Conservation (phyloP, 1,284 basidiomycete species). For the Trametes versicolor region DNA sequence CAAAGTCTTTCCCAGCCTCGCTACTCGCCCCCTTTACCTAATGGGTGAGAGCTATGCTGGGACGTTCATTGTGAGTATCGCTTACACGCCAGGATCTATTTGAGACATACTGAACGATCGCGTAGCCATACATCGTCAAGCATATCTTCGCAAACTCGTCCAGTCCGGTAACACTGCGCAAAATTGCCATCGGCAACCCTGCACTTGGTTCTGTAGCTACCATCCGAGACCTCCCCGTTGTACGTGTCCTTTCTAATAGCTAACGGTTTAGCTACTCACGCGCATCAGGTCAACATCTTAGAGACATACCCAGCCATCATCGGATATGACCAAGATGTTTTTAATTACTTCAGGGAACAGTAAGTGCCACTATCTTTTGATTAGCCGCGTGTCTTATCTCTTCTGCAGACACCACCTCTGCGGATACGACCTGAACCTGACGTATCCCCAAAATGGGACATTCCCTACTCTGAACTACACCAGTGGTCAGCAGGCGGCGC, state of each 20-base stretch:
- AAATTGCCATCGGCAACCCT: conserved; percentile 74
- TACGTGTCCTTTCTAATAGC: conserved; percentile 35
- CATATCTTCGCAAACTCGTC: conserved; percentile 63
- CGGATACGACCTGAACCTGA: conserved; percentile 69
- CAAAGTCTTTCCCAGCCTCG: conserved; percentile 41
- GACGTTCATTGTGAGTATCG: conserved; percentile 48
- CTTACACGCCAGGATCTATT: not conserved
- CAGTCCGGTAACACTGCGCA: conserved; percentile 70
- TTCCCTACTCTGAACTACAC: conserved; percentile 51
- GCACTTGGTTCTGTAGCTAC: conserved; percentile 58
- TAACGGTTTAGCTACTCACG: not conserved
- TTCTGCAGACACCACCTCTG: conserved; percentile 42
- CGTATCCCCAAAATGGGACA: conserved; percentile 66
- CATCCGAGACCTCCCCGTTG: conserved; percentile 62
- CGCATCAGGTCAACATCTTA: conserved; percentile 57
- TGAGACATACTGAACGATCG: not conserved
- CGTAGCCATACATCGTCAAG: conserved; percentile 73
- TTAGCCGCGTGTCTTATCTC: conserved; percentile 3
- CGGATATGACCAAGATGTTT: conserved; percentile 69
- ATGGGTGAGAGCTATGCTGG: conserved; percentile 45
- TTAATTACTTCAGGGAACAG: conserved; percentile 72
- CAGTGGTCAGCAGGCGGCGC: conserved; percentile 10
- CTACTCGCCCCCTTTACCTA: conserved; percentile 41
- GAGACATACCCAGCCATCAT: conserved; percentile 78
- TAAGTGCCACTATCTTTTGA: conserved; percentile 44